Evolutionary conservation across 345 rosid genomes (phyloP).

Genomic region (Syzygium aqueum): DNA sequence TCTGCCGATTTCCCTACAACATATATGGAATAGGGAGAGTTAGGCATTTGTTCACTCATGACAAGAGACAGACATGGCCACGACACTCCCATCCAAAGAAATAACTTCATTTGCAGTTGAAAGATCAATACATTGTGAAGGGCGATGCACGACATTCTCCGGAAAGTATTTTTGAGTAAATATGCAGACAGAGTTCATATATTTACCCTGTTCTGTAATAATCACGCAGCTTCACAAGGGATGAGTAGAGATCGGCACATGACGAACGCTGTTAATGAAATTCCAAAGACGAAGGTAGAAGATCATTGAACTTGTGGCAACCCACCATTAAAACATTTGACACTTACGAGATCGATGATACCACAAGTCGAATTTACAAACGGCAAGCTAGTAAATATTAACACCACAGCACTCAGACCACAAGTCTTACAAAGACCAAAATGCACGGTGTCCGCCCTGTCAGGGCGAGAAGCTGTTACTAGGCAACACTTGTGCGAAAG

Average conservation of each 20-base stretch:
- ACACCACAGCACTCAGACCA: not conserved
- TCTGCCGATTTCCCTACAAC: not conserved
- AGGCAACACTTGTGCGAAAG: constrained; percentile 21
- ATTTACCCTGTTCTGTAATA: not conserved
- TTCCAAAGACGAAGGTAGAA: not conserved
- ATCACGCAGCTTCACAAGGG: not conserved
- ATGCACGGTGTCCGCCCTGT: not conserved
- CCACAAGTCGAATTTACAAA: not conserved
- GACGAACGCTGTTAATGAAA: not conserved
- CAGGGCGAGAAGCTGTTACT: not conserved
- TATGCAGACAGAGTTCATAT: not conserved
- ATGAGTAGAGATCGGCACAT: not conserved
- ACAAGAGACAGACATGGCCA: too few species aligned
- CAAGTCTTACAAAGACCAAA: not conserved
- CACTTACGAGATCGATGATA: not conserved
- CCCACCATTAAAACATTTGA: not conserved
- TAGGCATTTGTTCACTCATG: not conserved
- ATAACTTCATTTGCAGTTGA: not conserved
- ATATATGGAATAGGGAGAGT: not conserved
- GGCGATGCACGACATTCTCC: not conserved
- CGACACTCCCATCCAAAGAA: too few species aligned
- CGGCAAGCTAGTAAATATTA: not conserved
- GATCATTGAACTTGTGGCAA: not conserved
- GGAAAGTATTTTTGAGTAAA: not conserved
- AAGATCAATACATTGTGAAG: not conserved